phyloP scores from a whole-genome alignment of 2,329 filamentous ascomycete genomes.

The Apiospora kogelbergensis region DNA sequence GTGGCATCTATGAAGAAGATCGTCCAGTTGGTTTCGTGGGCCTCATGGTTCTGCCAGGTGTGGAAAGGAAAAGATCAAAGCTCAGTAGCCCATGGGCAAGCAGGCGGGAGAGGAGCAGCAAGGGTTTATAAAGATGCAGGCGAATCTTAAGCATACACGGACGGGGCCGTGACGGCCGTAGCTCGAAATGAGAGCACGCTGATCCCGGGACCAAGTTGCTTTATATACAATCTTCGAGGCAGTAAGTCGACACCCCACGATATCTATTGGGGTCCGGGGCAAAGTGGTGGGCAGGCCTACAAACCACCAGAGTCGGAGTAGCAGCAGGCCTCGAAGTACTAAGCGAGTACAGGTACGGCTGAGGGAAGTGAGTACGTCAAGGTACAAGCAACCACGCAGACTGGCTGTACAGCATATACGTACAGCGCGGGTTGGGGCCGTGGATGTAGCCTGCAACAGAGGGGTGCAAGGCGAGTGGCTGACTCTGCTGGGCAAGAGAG shows the following conservation, averaged over 20 bases:
- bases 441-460: background rate
- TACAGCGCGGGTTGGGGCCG: background rate
- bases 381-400: slow-evolving; percentile 25
- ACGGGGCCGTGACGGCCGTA: background rate
- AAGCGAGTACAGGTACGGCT: slow-evolving; percentile 32
- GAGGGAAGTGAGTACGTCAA: slow-evolving; percentile 31
- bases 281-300: slow-evolving; percentile 1
- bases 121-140: slow-evolving; percentile 4
- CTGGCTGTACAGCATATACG: slow-evolving; percentile 15
- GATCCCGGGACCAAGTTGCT: slow-evolving; percentile 15
- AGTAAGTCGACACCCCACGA: slow-evolving; percentile 16
- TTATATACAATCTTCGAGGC: slow-evolving; percentile 15
- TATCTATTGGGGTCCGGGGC: slow-evolving; percentile 15
- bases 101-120: background rate
- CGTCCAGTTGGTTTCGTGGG: slow-evolving; percentile 3
- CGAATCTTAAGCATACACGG: slow-evolving; percentile 4
- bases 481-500: background rate
- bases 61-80: background rate
- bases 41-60: slow-evolving; percentile 6
- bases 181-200: background rate
- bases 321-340: slow-evolving; percentile 23
- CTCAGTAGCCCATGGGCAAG: slow-evolving; percentile 3
- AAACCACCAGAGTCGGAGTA: background rate
- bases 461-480: background rate
- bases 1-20: slow-evolving; percentile 24